Evolutionary conservation across 768 basidiomycete genomes (phyloP), one percentile per base, ranked within the genome.

Genomic region (Cystobasidiopsis lactophilus): DNA sequence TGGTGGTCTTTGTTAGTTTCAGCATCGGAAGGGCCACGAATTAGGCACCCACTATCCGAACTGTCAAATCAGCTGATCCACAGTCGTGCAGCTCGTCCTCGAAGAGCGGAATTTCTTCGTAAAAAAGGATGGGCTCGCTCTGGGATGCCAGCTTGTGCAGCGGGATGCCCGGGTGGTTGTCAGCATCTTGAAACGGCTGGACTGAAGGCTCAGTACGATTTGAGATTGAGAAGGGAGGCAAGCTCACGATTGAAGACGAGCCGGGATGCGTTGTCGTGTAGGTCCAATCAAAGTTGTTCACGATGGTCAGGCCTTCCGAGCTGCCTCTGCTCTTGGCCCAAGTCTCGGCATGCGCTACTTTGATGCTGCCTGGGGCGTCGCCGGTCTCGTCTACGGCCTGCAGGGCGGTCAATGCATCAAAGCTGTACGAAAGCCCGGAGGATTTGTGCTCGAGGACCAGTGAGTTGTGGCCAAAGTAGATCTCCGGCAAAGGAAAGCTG

Each of bases 51-150:
- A 95, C 89, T 53, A 95, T 85, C 61, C 88, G 73, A 43, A 86
- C 80, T 26, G 85, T 73, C 1, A 86, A 66, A 29, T 77, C 74
- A 1, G 88, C 88, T 5, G 84, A 77, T 0, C 93, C 93, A 63
- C 96, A 95, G 63, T 98, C 93, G 63, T 95, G 88, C 41, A 96
- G 71, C 66, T 98, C 93, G 65, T 95, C 88, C 63, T 98, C 91
- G 63, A 83, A 96, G 3, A 96, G 69, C 0, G 85, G 83, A 1
- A 95, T 76, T 61, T 96, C 89, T 5, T 91, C 85, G 63, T 91
- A 96, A 67, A 91, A 98, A n/a, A 95, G 70, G 59, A 96, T 96
- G 16, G 93, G 93, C 67, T 95, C 91, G 51, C 59, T 58, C 53
- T 78, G 84, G 26, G 82, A 75, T 10, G 79, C 80, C 29, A 96